phyloP scores from a whole-genome alignment of 495 filamentous ascomycete genomes.

The Xylaria intraflava region DNA sequence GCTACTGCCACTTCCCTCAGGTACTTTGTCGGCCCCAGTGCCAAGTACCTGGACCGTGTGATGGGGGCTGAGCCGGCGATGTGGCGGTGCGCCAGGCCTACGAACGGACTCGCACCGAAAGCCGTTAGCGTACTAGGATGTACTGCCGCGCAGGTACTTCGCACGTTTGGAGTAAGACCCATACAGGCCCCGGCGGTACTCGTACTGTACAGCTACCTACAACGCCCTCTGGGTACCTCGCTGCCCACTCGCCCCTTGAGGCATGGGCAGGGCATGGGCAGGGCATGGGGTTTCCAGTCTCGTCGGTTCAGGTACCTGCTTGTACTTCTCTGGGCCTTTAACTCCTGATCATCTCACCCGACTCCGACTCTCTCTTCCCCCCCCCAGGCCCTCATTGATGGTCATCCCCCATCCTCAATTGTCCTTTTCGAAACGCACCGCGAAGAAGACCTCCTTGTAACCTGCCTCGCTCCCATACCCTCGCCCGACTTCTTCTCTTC shows the following conservation, averaged over 20 bases:
- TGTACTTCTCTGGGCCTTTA: not conserved
- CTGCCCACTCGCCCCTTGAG: not conserved
- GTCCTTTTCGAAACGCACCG: constrained; percentile 6
- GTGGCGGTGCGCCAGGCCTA: constrained; percentile 4
- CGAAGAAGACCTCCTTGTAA: constrained; percentile 7
- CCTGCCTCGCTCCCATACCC: not conserved
- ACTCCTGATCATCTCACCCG: not conserved
- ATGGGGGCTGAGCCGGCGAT: not conserved
- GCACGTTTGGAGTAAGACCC: not conserved
- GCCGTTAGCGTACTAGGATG: not conserved
- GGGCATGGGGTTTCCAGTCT: too few species aligned
- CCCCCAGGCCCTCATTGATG: too few species aligned
- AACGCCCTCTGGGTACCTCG: not conserved
- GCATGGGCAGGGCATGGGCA: too few species aligned
- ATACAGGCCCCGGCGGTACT: too few species aligned
- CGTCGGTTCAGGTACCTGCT: too few species aligned
- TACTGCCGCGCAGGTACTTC: not conserved
- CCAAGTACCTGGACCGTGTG: not conserved
- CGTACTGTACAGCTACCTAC: not conserved
- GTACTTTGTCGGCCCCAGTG: too few species aligned
- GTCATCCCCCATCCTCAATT: constrained; percentile 10
- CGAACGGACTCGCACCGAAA: not conserved
- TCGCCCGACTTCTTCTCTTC: not conserved
- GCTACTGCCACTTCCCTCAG: too few species aligned
- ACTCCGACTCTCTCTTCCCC: constrained; percentile 4